Conservation (phyloP, 768 basidiomycete genomes). For the Pulveroboletus sp. region DNA sequence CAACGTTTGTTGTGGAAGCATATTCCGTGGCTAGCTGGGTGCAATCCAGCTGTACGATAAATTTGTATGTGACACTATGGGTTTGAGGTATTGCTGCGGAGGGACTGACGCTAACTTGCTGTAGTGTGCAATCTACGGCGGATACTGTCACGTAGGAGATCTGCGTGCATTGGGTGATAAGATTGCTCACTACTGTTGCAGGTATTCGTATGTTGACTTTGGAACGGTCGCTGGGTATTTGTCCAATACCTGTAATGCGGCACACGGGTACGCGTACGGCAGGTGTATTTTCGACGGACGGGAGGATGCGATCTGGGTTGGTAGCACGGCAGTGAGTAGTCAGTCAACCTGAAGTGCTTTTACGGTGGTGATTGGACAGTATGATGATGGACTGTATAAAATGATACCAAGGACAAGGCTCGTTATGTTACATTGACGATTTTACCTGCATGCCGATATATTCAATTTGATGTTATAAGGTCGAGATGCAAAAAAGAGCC, state of each 20-base stretch:
- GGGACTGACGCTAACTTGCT: no score
- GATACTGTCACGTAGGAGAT: no score
- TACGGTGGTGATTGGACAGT: no score
- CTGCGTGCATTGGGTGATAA: background rate
- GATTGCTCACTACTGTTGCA: conserved; percentile 1
- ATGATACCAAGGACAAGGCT: background rate
- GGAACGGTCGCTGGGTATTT: background rate
- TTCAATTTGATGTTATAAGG: background rate
- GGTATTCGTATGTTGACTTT: background rate
- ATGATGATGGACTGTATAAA: no score
- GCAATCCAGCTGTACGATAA: conserved; percentile 4
- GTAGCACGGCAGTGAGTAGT: background rate
- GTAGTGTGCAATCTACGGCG: no score
- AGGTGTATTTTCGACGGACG: conserved; percentile 5
- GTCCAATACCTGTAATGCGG: background rate
- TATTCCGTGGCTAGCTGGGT: conserved; percentile 3
- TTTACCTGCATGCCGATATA: background rate
- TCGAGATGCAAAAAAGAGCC: background rate
- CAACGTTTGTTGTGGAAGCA: background rate
- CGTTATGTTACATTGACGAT: background rate
- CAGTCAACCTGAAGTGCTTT: no score
- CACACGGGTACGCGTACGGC: background rate
- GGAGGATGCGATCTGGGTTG: background rate
- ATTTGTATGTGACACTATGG: background rate
- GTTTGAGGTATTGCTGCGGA: no score